Evolutionary conservation across 176 grass and related monocot species (phyloP).

Genomic region (Tillandsia fasciculata): DNA sequence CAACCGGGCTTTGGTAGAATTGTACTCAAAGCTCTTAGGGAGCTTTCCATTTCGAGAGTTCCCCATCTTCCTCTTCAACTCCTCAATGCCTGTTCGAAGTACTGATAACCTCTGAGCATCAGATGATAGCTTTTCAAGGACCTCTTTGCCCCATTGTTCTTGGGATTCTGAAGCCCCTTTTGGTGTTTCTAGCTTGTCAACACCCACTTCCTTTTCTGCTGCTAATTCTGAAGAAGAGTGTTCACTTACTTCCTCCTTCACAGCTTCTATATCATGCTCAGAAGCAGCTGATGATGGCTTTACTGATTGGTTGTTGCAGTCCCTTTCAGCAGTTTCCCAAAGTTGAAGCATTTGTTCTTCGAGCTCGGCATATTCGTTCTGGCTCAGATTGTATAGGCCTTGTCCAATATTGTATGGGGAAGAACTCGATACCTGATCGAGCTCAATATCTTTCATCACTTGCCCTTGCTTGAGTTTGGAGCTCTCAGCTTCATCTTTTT

Average conservation of each 20-base stretch:
- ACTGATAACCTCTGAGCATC: slow-evolving; percentile 56
- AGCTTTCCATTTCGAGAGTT: slow-evolving; percentile 45
- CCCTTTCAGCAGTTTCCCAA: slow-evolving; percentile 80
- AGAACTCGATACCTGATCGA: slow-evolving; percentile 62
- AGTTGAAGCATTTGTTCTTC: slow-evolving; percentile 87
- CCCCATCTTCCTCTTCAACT: slow-evolving; percentile 69
- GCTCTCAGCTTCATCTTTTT: slow-evolving; percentile 20
- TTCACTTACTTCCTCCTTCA: slow-evolving; percentile 58
- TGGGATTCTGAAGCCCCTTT: slow-evolving; percentile 22
- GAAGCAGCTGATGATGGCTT: slow-evolving; percentile 35
- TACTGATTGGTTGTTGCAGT: slow-evolving; percentile 40
- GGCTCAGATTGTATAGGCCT: slow-evolving; percentile 27
- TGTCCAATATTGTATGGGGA: slow-evolving; percentile 35
- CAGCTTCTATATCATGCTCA: slow-evolving; percentile 47
- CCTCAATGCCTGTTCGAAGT: slow-evolving; percentile 46
- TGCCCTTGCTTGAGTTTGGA: slow-evolving; percentile 54
- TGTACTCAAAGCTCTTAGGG: slow-evolving; percentile 44
- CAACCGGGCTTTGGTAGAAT: slow-evolving; percentile 44
- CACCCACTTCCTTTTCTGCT: slow-evolving; percentile 37
- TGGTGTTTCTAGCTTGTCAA: slow-evolving; percentile 34
- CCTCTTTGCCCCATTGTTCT: slow-evolving; percentile 38
- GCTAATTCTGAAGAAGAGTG: slow-evolving; percentile 49
- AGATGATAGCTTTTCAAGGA: slow-evolving; percentile 52
- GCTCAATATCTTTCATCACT: slow-evolving; percentile 88
- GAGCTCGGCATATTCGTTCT: slow-evolving; percentile 34